Conservation (phyloP, 768 basidiomycete genomes). For the Phylloporus scabripes region DNA sequence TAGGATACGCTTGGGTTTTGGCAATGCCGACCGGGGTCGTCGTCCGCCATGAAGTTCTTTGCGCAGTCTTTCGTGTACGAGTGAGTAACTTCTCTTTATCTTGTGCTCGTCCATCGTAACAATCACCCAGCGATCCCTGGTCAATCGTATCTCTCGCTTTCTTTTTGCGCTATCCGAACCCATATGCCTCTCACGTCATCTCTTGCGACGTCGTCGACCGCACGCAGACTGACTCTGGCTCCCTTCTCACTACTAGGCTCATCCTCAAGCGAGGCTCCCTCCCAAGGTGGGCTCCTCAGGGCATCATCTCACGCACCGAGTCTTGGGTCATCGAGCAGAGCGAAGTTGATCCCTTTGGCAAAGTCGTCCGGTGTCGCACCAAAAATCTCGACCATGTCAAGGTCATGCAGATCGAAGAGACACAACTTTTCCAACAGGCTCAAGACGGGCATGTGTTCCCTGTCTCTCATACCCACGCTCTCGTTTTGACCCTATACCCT, state of each 20-base stretch:
- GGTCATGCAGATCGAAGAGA: constrained; percentile 89
- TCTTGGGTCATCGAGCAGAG: constrained; percentile 95
- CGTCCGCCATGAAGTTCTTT: constrained; percentile 48
- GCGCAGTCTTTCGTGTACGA: constrained; percentile 54
- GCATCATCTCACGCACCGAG: constrained; percentile 79
- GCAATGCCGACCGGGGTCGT: constrained; percentile 29
- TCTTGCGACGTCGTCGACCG: constrained; percentile 95
- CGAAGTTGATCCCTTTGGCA: constrained; percentile 81
- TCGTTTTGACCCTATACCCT: constrained; percentile 2
- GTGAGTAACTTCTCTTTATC: constrained; percentile 30
- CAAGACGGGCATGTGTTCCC: constrained; percentile 55
- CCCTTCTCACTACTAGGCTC: constrained; percentile 80
- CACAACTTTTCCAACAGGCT: constrained; percentile 62
- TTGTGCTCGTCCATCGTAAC: background rate
- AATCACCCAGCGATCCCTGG: constrained; percentile 73
- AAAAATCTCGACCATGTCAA: constrained; percentile 93
- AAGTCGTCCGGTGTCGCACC: constrained; percentile 71
- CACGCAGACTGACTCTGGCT: constrained; percentile 61
- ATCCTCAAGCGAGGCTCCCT: constrained; percentile 90
- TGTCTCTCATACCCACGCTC: background rate
- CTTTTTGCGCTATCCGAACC: constrained; percentile 94
- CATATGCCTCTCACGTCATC: constrained; percentile 87
- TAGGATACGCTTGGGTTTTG: background rate
- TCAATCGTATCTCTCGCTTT: constrained; percentile 89
- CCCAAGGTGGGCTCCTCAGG: constrained; percentile 85